Percentiles rank a stretch among this genome's conserved stretches.
Evolutionary conservation across 2,329 filamentous ascomycete species (phyloP).

Genomic region (Aspergillus sp.): DNA sequence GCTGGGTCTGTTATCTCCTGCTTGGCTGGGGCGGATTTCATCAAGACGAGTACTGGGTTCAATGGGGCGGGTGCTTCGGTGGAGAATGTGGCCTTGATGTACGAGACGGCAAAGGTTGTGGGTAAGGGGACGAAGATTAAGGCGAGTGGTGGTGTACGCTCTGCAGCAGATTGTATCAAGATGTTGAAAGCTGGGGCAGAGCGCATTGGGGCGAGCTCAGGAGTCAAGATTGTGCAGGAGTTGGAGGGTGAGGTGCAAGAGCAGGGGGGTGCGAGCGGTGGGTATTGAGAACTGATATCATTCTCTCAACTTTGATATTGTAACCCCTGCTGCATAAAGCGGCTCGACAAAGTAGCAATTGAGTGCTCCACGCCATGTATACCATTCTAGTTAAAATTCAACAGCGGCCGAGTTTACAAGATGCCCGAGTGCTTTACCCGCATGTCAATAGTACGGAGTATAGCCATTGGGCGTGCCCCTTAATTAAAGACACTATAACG

Average conservation of each 20-base stretch:
- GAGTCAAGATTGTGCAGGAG: constrained; percentile 56
- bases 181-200: constrained; percentile 60
- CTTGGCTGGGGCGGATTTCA: constrained; percentile 56
- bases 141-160: constrained; percentile 58
- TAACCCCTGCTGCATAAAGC: background rate
- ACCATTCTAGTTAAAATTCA: too few relatives aligned
- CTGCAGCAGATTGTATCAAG: constrained; percentile 49
- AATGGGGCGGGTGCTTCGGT: constrained; percentile 54
- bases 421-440: too few relatives aligned
- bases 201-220: constrained; percentile 57
- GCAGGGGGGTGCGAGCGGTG: constrained; percentile 2
- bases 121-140: constrained; percentile 52
- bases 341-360: background rate
- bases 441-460: background rate
- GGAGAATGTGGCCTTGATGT: constrained; percentile 57
- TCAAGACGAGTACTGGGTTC: constrained; percentile 63
- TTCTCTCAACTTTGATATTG: background rate
- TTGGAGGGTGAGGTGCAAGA: constrained; percentile 20
- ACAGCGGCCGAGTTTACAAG: too few relatives aligned
- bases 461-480: background rate
- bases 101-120: constrained; percentile 46
- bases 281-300: background rate
- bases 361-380: background rate
- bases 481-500: background rate
- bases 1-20: constrained; percentile 54